Percentiles rank a stretch among this genome's conserved stretches.
Conservation (phyloP, 805 yeast species). For the Tetrapisispora fleetii region DNA sequence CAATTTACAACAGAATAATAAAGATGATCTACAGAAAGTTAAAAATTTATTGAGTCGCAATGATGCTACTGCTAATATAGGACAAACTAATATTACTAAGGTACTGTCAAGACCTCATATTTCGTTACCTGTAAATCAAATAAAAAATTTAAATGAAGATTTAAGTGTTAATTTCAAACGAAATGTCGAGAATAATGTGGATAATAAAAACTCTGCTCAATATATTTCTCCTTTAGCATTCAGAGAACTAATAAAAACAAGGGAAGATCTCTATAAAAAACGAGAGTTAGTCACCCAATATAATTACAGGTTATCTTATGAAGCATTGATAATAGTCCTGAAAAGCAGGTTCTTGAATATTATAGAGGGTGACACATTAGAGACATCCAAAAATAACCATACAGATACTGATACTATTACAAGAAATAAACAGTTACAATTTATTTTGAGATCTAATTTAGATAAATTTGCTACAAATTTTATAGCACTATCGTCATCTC, state of each 20-base stretch:
- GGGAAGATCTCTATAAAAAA: conserved; percentile 15
- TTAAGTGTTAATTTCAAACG: background rate
- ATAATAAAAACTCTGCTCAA: background rate
- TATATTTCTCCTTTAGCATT: conserved; percentile 13
- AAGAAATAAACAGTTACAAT: conserved; percentile 11
- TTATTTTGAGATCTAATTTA: conserved; percentile 36
- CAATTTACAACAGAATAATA: background rate
- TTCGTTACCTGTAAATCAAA: conserved; percentile 6
- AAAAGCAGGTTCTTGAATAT: conserved; percentile 9
- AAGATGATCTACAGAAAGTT: background rate
- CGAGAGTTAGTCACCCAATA: conserved; percentile 14
- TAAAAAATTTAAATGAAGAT: background rate
- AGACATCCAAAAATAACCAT: background rate
- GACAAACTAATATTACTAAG: background rate
- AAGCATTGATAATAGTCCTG: conserved; percentile 9
- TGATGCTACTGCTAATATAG: background rate
- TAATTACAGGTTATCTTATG: conserved; percentile 17
- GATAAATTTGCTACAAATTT: conserved; percentile 59
- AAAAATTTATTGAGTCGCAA: too few species aligned
- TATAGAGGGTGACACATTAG: background rate
- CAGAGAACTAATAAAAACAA: conserved; percentile 16
- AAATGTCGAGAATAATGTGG: background rate
- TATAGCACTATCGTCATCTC: conserved; percentile 62
- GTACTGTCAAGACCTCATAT: conserved; percentile 15
- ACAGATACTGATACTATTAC: background rate